These are phyloP conservation scores for Serendipita sp. DNA, from an alignment of 768 basidiomycete species.

Conservation along the genomic window DNA sequence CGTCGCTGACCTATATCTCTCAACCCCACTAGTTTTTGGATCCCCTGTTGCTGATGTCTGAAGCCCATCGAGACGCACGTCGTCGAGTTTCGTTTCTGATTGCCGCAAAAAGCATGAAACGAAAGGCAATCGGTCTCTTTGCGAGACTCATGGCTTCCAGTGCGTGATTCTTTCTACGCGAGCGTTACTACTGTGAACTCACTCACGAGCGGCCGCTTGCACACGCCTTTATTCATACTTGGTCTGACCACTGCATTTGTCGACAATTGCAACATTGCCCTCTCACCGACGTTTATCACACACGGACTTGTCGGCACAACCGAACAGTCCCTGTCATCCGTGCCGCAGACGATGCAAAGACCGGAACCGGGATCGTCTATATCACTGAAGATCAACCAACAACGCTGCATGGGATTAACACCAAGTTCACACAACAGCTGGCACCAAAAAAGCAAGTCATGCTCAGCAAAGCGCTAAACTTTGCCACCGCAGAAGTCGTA, in stretches of 20 bases:
- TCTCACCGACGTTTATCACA: background rate
- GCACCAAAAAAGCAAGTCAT: constrained; percentile 69
- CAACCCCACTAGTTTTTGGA: constrained; percentile 61
- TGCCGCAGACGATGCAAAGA: constrained; percentile 70
- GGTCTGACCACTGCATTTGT: background rate
- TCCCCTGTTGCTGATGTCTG: constrained; percentile 66
- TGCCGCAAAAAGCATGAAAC: constrained; percentile 77
- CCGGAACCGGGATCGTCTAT: constrained; percentile 56
- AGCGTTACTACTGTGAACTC: background rate
- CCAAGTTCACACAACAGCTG: constrained; percentile 61
- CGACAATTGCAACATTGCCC: background rate
- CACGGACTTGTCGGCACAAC: background rate
- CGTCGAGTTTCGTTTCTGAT: constrained; percentile 75
- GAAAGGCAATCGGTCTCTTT: constrained; percentile 65
- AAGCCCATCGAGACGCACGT: constrained; percentile 71
- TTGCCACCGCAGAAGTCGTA: constrained; percentile 63
- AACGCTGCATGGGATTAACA: constrained; percentile 67
- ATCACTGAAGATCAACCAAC: constrained; percentile 65
- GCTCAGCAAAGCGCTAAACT: constrained; percentile 67
- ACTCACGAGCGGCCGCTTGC: background rate
- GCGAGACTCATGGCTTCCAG: constrained; percentile 77
- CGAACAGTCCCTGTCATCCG: constrained; percentile 76
- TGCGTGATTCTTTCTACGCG: constrained; percentile 25
- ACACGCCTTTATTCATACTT: background rate
- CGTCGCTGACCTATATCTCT: background rate